Evolutionary conservation across 345 rosid genomes (phyloP), one percentile per base, ranked within the genome.

Genomic region (Carallia brachiata): DNA sequence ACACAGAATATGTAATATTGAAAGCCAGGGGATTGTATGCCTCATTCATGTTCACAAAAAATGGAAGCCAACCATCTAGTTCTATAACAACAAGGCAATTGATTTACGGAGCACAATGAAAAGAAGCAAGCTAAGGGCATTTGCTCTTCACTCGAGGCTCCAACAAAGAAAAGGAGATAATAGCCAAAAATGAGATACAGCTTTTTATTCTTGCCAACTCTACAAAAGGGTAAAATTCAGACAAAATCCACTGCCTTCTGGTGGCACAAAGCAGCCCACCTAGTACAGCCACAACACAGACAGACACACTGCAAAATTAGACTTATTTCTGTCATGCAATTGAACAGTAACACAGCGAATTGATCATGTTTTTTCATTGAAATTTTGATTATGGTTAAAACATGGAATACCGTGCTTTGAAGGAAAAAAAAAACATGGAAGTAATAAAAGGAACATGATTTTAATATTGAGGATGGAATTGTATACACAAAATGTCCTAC

Each of bases 111-210:
- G 87, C 91, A 79, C 68, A 69, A 84, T 86, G 87, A 90, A 89
- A 86, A 88, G 91, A 84, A 70, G 50, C 92, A 82, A 83, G 84
- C 89, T 74, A 58, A 36, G 62, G 81, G 78, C 77, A 63, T 75
- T 66, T 68, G 87, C 82, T 80, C 89, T 83, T 86, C 90, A 87
- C 87, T 88, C 86, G 81, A 82, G 75, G 85, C 90, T 85, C 88
- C 85, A 73, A 2, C 9, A 28, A 3, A 19, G 34, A 69, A 63
- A 52, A 54, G 18, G 52, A 6, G 9, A 69, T 19, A 15, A n/a
- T 13, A 48, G 34, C 50, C 32, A 17, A 19, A 34, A 52, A 23
- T 15, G n/a, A 36, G 23, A 3, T 19, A 28, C 54, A 65, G 59
- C 27, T 54, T 39, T 30, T 28, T 50, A 57, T 28, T 54, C 50